These are phyloP conservation scores for Metschnikowia orientalis DNA, from an alignment of 805 yeast species.

Conservation along the genomic window DNA sequence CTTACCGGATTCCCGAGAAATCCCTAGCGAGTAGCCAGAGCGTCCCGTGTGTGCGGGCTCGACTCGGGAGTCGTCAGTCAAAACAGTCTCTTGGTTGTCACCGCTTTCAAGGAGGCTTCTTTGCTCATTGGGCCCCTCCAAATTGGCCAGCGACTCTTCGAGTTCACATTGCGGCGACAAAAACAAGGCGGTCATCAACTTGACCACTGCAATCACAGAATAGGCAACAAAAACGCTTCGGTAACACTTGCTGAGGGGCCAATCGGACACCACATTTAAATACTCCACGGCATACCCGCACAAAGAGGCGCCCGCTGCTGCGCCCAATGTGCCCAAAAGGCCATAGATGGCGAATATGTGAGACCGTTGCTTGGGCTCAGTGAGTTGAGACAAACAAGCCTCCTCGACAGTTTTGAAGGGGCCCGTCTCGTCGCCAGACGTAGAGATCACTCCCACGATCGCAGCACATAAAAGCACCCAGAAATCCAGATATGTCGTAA, in stretches of 20 bases:
- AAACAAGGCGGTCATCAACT: slow-evolving; percentile 46
- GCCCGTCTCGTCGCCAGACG: slow-evolving; percentile 87
- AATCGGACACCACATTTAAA: slow-evolving; percentile 28
- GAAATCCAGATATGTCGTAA: slow-evolving; percentile 54
- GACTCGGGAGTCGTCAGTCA: slow-evolving; percentile 4
- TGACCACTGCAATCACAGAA: slow-evolving; percentile 48
- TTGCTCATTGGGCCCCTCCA: slow-evolving; percentile 7
- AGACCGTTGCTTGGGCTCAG: slow-evolving; percentile 60
- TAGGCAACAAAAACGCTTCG: slow-evolving; percentile 55
- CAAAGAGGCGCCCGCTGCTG: slow-evolving; percentile 64
- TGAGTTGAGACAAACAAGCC: slow-evolving; percentile 73
- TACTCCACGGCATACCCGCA: slow-evolving; percentile 59
- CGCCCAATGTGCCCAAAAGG: slow-evolving; percentile 63
- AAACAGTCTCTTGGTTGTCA: slow-evolving; percentile 3
- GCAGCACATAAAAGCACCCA: slow-evolving; percentile 63
- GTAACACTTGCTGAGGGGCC: slow-evolving; percentile 44
- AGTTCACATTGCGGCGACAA: slow-evolving; percentile 54
- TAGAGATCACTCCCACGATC: slow-evolving; percentile 79
- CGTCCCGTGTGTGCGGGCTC: slow-evolving; percentile 6
- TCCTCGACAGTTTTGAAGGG: slow-evolving; percentile 87
- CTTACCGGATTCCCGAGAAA: slow-evolving; percentile 41
- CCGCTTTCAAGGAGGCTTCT: slow-evolving; percentile 7
- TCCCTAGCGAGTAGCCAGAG: slow-evolving; percentile 1
- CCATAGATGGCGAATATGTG: slow-evolving; percentile 74
- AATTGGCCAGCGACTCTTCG: slow-evolving; percentile 12